Evolutionary conservation across 495 filamentous ascomycete genomes (phyloP).

Genomic region (Aspergillus campestris): DNA sequence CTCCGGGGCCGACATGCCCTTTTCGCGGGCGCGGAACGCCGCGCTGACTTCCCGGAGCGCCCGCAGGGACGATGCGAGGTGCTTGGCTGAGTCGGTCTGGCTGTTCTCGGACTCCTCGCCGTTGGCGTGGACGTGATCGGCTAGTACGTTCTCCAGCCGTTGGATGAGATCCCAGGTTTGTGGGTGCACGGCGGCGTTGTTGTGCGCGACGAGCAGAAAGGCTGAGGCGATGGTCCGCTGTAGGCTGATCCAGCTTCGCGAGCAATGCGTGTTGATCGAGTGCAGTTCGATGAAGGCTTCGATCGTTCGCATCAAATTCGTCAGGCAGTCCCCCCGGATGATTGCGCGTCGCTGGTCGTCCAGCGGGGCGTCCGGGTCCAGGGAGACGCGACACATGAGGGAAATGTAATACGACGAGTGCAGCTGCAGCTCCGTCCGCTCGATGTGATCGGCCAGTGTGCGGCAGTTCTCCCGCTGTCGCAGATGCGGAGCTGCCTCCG

Average conservation of each 20-base stretch:
- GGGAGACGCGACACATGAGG: constrained; percentile 47
- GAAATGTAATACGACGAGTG: constrained; percentile 53
- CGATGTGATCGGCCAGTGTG: constrained; percentile 43
- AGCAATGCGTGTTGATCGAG: constrained; percentile 29
- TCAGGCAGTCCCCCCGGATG: constrained; percentile 39
- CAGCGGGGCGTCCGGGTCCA: constrained; percentile 37
- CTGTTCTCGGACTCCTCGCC: constrained; percentile 19
- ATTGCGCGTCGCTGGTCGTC: constrained; percentile 23
- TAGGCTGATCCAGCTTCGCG: constrained; percentile 41
- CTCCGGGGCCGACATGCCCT: constrained; percentile 2
- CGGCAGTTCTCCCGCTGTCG: constrained; percentile 39
- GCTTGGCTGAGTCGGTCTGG: constrained; percentile 33
- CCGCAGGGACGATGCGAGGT: constrained; percentile 32
- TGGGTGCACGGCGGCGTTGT: constrained; percentile 23
- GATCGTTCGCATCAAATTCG: constrained; percentile 33
- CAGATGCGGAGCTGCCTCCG: constrained; percentile 44
- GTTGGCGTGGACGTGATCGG: constrained; percentile 35
- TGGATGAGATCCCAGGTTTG: constrained; percentile 33
- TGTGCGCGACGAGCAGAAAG: constrained; percentile 36
- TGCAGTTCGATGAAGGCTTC: constrained; percentile 41
- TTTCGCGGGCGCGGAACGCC: constrained; percentile 21
- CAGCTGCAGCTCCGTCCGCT: constrained; percentile 47
- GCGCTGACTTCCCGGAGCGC: constrained; percentile 33
- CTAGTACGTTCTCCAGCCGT: constrained; percentile 30
- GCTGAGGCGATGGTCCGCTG: constrained; percentile 41